Conservation (phyloP, 2,329 filamentous ascomycete genomes). For the Aspergillus sp. region DNA sequence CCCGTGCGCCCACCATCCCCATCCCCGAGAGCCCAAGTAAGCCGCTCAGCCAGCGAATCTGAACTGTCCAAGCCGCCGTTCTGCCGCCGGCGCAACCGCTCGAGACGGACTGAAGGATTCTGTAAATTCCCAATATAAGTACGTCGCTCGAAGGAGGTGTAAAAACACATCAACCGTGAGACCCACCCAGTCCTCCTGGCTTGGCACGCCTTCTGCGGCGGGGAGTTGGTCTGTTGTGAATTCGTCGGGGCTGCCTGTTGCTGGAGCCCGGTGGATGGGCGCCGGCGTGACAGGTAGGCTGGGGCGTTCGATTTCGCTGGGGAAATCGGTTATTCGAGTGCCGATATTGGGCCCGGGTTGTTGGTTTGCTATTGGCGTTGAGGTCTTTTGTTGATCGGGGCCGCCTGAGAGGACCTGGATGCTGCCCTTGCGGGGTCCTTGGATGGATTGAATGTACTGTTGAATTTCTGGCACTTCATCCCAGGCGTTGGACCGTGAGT, state of each 20-base stretch:
- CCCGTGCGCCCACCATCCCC: neutral
- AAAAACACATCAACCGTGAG: slow-evolving; percentile 49
- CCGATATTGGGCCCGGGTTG: slow-evolving; percentile 34
- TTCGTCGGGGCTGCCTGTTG: slow-evolving; percentile 45
- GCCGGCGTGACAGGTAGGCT: slow-evolving; percentile 90
- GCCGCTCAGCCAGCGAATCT: slow-evolving; percentile 23
- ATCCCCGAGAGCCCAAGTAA: slow-evolving; percentile 8
- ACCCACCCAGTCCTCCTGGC: slow-evolving; percentile 94
- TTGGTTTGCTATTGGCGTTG: slow-evolving; percentile 7
- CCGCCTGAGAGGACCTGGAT: slow-evolving; percentile 39
- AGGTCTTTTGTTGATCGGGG: slow-evolving; percentile 14
- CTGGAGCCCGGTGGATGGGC: slow-evolving; percentile 65
- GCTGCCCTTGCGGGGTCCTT: slow-evolving; percentile 59
- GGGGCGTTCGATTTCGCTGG: slow-evolving; percentile 75
- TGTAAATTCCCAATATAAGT: slow-evolving; percentile 53
- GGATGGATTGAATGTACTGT: slow-evolving; percentile 76
- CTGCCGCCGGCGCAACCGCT: slow-evolving; percentile 68
- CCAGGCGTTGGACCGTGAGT: slow-evolving; percentile 83
- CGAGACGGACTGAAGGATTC: slow-evolving; percentile 70
- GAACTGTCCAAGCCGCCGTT: slow-evolving; percentile 58
- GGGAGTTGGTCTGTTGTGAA: slow-evolving; percentile 55
- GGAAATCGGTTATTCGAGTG: slow-evolving; percentile 82
- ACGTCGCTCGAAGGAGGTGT: slow-evolving; percentile 42
- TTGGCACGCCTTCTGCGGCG: slow-evolving; percentile 76
- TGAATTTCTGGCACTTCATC: slow-evolving; percentile 87